phyloP scores from a whole-genome alignment of 2,329 filamentous ascomycete species.

The Clarireedia homoeocarpa region DNA sequence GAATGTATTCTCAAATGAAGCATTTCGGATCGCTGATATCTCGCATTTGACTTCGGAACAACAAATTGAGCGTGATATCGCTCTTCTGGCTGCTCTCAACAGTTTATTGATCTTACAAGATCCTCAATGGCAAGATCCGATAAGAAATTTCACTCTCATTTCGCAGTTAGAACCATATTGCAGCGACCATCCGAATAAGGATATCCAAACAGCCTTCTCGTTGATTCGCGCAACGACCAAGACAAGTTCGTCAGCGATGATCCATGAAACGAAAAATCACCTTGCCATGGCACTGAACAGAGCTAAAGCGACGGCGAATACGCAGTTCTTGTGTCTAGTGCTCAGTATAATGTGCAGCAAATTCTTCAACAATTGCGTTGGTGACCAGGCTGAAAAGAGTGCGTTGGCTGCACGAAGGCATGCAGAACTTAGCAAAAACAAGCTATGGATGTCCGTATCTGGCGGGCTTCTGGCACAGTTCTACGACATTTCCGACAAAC shows the following conservation, averaged over 20 bases:
- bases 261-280: slow-evolving; percentile 71
- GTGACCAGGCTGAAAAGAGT: slow-evolving; percentile 72
- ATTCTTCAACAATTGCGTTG: slow-evolving; percentile 53
- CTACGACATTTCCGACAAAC: slow-evolving; percentile 63
- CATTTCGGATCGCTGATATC: slow-evolving; percentile 44
- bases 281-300: slow-evolving; percentile 66
- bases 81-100: slow-evolving; percentile 60
- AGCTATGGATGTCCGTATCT: slow-evolving; percentile 73
- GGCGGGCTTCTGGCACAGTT: slow-evolving; percentile 71
- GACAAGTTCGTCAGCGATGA: slow-evolving; percentile 53
- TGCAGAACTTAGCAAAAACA: slow-evolving; percentile 61
- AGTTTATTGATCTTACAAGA: slow-evolving; percentile 66
- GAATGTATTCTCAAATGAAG: slow-evolving; percentile 52
- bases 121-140: slow-evolving; percentile 46
- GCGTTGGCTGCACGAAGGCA: slow-evolving; percentile 61
- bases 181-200: slow-evolving; percentile 59
- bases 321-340: slow-evolving; percentile 73
- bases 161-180: slow-evolving; percentile 61
- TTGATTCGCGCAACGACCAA: slow-evolving; percentile 63
- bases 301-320: slow-evolving; percentile 63
- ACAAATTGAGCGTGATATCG: slow-evolving; percentile 55
- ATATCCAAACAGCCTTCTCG: slow-evolving; percentile 71
- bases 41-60: slow-evolving; percentile 32
- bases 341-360: slow-evolving; percentile 78
- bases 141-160: slow-evolving; percentile 52